Base-by-base conservation (phyloP, 208 protist genomes). In the Leptomonas seymouri region DNA sequence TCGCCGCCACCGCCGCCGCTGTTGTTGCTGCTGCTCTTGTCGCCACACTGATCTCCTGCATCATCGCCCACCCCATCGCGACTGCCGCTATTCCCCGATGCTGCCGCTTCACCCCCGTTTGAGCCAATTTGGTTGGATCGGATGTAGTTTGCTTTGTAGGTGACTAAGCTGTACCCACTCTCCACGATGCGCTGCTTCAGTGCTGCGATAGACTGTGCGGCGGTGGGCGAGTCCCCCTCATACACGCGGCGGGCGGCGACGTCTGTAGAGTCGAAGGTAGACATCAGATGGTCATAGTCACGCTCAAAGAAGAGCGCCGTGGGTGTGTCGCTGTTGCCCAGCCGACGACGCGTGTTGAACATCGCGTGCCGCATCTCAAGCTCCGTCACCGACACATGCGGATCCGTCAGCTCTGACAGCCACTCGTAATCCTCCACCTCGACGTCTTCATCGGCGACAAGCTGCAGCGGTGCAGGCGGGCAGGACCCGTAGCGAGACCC, bases 301-400 rank as follows among this genome's bases (percentile, higher is more conserved):
- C 93, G 82, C 16, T 83, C 36, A 67, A 97, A 96, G 70, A 98
- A 98, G 28, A 97, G 76, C 31, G 76, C 79, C 20, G 76, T 73
- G 0, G 69, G 56, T 41, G 66, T 16, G 31, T n/a, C 34, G 49
- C 49, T 25, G 16, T 21, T 18, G 30, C 51, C 63, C n/a, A 81
- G 63, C 6, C 86, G 88, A 3, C 79, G 68, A 14, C 58, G 59
- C 6, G 82, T 70, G 53, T 71, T 90, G 63, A 89, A 89, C 18
- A 96, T 74, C n/a, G 87, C 96, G 67, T 97, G 89, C 14, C 87
- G 72, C 86, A 98, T 96, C 80, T 99, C 97, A 18, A 99, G 80
- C 73, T 99, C 96, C 28, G 97, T 99, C 23, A 99, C 87, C 6
- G 96, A 98, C 16, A 96, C 77, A 48, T 69, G 62, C 31, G 74